Base-by-base conservation (phyloP, 2,329 filamentous ascomycete genomes). In the Venturia asperata region DNA sequence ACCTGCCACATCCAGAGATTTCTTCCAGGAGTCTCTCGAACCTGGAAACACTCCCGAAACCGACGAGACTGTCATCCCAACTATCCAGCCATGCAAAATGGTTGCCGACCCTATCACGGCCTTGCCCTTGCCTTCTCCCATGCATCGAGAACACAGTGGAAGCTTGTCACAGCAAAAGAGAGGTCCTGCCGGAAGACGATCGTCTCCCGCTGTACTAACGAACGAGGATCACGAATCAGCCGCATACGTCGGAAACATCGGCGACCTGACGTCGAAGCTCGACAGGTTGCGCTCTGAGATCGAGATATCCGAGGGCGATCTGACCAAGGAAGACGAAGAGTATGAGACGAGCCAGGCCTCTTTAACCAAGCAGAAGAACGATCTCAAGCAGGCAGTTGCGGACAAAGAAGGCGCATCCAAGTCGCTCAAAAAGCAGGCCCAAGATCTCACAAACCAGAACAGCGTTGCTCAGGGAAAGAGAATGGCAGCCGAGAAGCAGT, bases 371-470 rank as follows among this genome's bases (percentile, higher is more conserved):
- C 91, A 96, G 71, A 88, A 91, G 67, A 90, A 95, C 69, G 84
- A 88, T 62, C 86, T 96, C 74, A 87, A 84, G 71, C 87, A 88
- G 67, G 83, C 87, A 24, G 81, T 94, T 64, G 94, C 90, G 73
- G 91, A 96, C 72, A 96, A 95, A 74, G 93, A 97, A 69, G 91
- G 95, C 71, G 89, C 87, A 62, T 97, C 91, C 61, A 87, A 90
- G 56, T 91, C 92, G 72, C 77, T 97, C 64, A 91, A 89, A 71
- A 88, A 88, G 68, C 88, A 93, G 72, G 87, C 95, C 64, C 87
- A 90, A 63, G 85, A 85, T 58, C 85, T 92, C 6, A 91, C 95
- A 74, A 86, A 91, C 64, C 82, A 90, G 68, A 96, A 95, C 79
- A 86, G 91, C 61, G 83, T 86, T 5, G 88, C 90, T 0, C 89